Base-by-base conservation (phyloP, 2,329 filamentous ascomycete species). In the Aspergillus sp. region DNA sequence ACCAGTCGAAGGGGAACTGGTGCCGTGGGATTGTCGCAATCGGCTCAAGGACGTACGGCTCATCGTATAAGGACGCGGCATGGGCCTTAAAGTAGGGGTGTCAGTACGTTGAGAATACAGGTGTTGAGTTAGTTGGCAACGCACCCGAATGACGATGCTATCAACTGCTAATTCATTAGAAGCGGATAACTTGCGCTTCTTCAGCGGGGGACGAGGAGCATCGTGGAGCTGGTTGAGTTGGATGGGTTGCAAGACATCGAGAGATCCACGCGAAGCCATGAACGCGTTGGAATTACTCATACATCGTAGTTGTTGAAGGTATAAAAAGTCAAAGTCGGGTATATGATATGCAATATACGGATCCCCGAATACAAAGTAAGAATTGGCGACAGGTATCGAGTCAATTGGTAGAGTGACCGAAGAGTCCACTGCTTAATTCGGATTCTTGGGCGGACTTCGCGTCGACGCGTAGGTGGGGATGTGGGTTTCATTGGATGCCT, bases 1-100 rank as follows among this genome's bases (percentile, higher is more conserved):
- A 66, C 75, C 75, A 78, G 54, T 71, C 70, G 5, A 78, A 62
- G 3, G 75, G 74, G 9, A 78, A 48, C 22, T 63, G 64, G 4
- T 70, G 71, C 44, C 76, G 74, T 19, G 74, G 69, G 6, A 78
- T 58, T 5, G 70, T 57, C 5, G 68, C 64, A 46, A 78, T 70
- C 5, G 76, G 74, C 22, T 70, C 63, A 13, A 78, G 65, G 17
- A 68, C 67, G 40, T 73, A 68, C 3, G 69, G 67, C 37, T 72
- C 68, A 39, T 74, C 69, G 19, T 70, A 71, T 57, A 71, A 61
- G 33, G 75, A 74, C 24, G 70, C 67, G 19, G 68, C 65, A 49
- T 72, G 71, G 54, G 74, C 69, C 75, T 77, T 44, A 30, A 34
- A 2, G 24, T 17, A 47, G n/a, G 33, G n/a, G 17, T 37, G 48